Evolutionary conservation across 768 basidiomycete genomes (phyloP).

Genomic region (Tubosaeta sp.): DNA sequence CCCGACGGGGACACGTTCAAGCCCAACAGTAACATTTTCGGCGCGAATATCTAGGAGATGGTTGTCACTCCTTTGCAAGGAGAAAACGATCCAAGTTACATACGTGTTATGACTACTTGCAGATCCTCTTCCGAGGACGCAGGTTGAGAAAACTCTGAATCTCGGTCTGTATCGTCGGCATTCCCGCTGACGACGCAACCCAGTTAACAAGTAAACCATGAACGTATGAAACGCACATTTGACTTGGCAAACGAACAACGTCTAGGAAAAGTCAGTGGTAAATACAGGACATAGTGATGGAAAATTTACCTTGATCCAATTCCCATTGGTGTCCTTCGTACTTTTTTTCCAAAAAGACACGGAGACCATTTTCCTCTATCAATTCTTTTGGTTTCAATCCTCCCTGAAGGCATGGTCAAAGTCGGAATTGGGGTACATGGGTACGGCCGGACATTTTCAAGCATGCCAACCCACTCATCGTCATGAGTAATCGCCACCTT

Average conservation of each 20-base stretch:
- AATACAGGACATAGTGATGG: background rate
- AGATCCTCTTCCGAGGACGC: background rate
- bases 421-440: background rate
- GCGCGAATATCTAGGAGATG: constrained; percentile 8
- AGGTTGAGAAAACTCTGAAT: background rate
- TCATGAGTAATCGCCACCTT: constrained; percentile 10
- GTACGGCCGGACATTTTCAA: background rate
- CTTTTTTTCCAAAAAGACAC: background rate
- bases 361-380: background rate
- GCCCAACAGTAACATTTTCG: constrained; percentile 1
- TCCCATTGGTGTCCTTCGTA: background rate
- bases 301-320: background rate
- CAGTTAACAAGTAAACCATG: background rate
- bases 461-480: constrained; percentile 8
- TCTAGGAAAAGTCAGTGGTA: background rate
- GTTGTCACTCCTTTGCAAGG: background rate
- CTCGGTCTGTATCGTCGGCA: no score
- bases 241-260: constrained; percentile 1
- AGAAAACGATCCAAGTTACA: background rate
- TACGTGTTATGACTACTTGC: background rate
- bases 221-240: background rate
- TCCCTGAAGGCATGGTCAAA: background rate
- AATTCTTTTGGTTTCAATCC: background rate
- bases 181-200: background rate
- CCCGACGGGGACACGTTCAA: constrained; percentile 12